Conservation (phyloP, 768 basidiomycete species). For the Suillus luteus region DNA sequence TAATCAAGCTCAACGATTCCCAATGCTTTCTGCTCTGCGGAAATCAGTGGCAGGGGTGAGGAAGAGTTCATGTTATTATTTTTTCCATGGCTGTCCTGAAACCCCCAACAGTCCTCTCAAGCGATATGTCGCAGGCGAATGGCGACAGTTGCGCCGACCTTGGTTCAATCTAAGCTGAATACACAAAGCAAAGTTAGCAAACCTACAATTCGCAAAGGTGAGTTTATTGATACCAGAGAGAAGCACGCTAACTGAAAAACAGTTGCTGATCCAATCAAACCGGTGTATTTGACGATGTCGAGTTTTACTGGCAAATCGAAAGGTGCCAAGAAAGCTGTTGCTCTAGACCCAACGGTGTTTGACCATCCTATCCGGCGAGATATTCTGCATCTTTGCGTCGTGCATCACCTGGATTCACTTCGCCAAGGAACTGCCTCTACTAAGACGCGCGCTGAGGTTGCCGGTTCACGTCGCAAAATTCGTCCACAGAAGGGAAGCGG, state of each 20-base stretch:
- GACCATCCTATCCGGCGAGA: conserved; percentile 86
- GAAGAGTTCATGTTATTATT: neutral
- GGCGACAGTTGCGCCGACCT: conserved; percentile 12
- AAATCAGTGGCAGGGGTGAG: conserved; percentile 19
- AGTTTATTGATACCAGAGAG: conserved; percentile 13
- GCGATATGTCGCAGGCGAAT: conserved; percentile 17
- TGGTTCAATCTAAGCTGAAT: conserved; percentile 7
- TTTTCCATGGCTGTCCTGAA: neutral
- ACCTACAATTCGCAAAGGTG: conserved; percentile 20
- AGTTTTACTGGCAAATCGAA: conserved; percentile 49
- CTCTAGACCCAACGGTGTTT: conserved; percentile 83
- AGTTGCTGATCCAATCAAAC: conserved; percentile 45
- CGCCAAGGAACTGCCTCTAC: conserved; percentile 93
- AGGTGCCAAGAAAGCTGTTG: conserved; percentile 50
- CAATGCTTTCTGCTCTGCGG: conserved; percentile 25
- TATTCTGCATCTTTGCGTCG: conserved; percentile 89
- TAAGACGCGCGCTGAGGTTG: conserved; percentile 89
- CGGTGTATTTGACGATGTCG: conserved; percentile 64
- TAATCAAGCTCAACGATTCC: conserved; percentile 8
- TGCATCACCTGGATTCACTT: conserved; percentile 83
- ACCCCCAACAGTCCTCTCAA: conserved; percentile 2
- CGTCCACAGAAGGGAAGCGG: conserved; percentile 92
- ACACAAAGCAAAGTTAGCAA: neutral
- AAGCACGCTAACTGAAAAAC: conserved; percentile 12
- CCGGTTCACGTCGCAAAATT: conserved; percentile 87